phyloP scores from a whole-genome alignment of 2,329 filamentous ascomycete genomes.

The Ceratocystis ficicola region DNA sequence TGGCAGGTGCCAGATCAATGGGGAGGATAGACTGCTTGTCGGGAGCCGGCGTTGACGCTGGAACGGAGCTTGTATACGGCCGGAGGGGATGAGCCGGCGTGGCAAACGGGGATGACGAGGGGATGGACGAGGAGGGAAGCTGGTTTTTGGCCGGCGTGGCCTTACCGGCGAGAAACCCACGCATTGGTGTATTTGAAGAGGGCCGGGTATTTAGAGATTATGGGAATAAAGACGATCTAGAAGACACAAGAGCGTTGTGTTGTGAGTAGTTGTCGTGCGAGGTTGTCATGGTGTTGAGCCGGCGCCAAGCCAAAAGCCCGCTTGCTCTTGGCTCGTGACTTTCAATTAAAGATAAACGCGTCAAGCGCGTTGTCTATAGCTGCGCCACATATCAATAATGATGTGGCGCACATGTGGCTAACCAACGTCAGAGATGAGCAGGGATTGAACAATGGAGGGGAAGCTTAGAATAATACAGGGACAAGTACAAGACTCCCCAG shows the following conservation, averaged over 20 bases:
- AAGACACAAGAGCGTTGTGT: background rate
- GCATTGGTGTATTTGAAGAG: slow-evolving; percentile 14
- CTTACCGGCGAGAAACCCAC: slow-evolving; percentile 23
- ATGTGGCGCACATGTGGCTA: slow-evolving; percentile 4
- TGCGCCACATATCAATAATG: slow-evolving; percentile 4
- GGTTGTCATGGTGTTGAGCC: background rate
- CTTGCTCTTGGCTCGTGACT: background rate
- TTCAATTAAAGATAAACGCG: slow-evolving; percentile 19
- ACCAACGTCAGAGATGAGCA: slow-evolving; percentile 12
- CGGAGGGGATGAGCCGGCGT: slow-evolving; percentile 72
- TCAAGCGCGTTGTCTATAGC: slow-evolving; percentile 4
- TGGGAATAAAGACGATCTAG: background rate
- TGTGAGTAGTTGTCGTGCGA: background rate
- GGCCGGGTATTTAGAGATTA: background rate
- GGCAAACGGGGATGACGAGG: slow-evolving; percentile 82
- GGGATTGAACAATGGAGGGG: background rate
- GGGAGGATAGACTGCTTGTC: slow-evolving; percentile 53
- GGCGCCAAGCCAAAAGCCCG: background rate
- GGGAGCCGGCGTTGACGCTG: slow-evolving; percentile 25
- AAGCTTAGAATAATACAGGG: background rate
- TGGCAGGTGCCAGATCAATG: slow-evolving; percentile 77
- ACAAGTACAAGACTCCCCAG: background rate
- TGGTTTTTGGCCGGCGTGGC: slow-evolving; percentile 21
- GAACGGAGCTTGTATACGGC: slow-evolving; percentile 41
- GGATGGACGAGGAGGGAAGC: slow-evolving; percentile 48